phyloP scores from a whole-genome alignment of 257 asterid genomes.

The Salvia rosmarinus region DNA sequence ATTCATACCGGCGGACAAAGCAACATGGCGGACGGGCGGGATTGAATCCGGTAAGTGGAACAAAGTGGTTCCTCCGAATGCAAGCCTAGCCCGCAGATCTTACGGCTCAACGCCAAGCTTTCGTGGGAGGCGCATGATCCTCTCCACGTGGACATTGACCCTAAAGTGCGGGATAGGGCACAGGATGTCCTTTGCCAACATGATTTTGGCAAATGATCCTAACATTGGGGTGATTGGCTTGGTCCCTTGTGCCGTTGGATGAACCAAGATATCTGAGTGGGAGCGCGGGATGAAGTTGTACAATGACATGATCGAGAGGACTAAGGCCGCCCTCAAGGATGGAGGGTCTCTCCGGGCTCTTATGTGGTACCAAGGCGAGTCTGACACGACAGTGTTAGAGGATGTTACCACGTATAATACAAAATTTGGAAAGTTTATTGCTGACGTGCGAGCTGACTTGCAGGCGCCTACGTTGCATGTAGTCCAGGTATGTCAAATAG shows the following conservation, averaged over 20 bases:
- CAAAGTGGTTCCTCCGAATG: slow-evolving; percentile 54
- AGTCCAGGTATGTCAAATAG: slow-evolving; percentile 39
- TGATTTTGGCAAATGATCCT: slow-evolving; percentile 41
- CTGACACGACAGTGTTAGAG: slow-evolving; percentile 39
- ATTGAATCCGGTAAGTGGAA: slow-evolving; percentile 50
- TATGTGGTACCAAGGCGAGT: slow-evolving; percentile 80
- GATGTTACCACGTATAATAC: slow-evolving; percentile 46
- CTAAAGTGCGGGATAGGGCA: slow-evolving; percentile 78
- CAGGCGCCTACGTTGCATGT: slow-evolving; percentile 39
- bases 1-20: slow-evolving; percentile 84
- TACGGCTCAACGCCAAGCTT: slow-evolving; percentile 45
- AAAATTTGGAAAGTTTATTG: slow-evolving; percentile 42
- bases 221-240: slow-evolving; percentile 61
- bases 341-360: slow-evolving; percentile 50
- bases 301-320: slow-evolving; percentile 46
- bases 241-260: slow-evolving; percentile 83
- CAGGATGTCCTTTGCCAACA: slow-evolving; percentile 75
- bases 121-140: slow-evolving; percentile 77
- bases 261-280: slow-evolving; percentile 63
- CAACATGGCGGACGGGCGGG: slow-evolving; percentile 87
- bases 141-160: slow-evolving; percentile 75
- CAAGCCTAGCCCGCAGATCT: slow-evolving; percentile 43
- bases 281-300: slow-evolving; percentile 46
- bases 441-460: slow-evolving; percentile 50
- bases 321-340: slow-evolving; percentile 45